Percentiles rank a stretch among this genome's conserved stretches.
Evolutionary conservation across 805 yeast species (phyloP).

Genomic region (Candida hispaniensis): DNA sequence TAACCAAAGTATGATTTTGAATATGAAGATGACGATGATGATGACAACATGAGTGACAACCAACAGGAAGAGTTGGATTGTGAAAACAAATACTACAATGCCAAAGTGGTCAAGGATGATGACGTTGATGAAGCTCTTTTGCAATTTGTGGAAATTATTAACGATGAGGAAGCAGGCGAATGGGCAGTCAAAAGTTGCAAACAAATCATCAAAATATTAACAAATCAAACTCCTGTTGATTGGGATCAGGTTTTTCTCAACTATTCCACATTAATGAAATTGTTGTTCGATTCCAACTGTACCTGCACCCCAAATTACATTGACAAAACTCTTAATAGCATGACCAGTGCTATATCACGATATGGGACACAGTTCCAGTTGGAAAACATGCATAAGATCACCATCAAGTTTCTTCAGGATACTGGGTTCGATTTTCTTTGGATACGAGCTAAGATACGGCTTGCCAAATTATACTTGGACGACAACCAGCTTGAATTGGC

Average conservation of each 20-base stretch:
- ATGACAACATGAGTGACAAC: slow-evolving; percentile 25
- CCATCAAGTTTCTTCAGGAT: slow-evolving; percentile 23
- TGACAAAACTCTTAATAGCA: slow-evolving; percentile 29
- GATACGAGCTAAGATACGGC: slow-evolving; percentile 25
- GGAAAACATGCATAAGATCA: slow-evolving; percentile 24
- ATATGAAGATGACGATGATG: slow-evolving; percentile 32
- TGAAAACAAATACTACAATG: slow-evolving; percentile 31
- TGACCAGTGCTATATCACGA: slow-evolving; percentile 25
- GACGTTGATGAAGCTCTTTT: slow-evolving; percentile 28
- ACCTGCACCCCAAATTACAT: slow-evolving; percentile 27
- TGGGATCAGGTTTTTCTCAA: slow-evolving; percentile 21
- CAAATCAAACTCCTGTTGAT: slow-evolving; percentile 11
- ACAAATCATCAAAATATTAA: slow-evolving; percentile 29
- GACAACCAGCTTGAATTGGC: slow-evolving; percentile 15
- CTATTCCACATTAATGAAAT: slow-evolving; percentile 21
- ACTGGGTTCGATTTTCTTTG: slow-evolving; percentile 26
- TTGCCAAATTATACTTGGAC: slow-evolving; percentile 28
- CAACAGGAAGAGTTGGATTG: slow-evolving; percentile 20
- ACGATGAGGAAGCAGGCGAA: slow-evolving; percentile 22
- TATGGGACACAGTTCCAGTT: slow-evolving; percentile 18
- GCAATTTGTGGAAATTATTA: slow-evolving; percentile 25
- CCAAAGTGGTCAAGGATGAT: slow-evolving; percentile 29
- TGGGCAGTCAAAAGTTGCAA: slow-evolving; percentile 30
- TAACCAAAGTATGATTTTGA: too few relatives aligned
- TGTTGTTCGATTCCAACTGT: slow-evolving; percentile 14